Evolutionary conservation across 371 early-diverging fungal species (phyloP), one percentile per base, ranked within the genome.

Genomic region (Mucor plumbeus): DNA sequence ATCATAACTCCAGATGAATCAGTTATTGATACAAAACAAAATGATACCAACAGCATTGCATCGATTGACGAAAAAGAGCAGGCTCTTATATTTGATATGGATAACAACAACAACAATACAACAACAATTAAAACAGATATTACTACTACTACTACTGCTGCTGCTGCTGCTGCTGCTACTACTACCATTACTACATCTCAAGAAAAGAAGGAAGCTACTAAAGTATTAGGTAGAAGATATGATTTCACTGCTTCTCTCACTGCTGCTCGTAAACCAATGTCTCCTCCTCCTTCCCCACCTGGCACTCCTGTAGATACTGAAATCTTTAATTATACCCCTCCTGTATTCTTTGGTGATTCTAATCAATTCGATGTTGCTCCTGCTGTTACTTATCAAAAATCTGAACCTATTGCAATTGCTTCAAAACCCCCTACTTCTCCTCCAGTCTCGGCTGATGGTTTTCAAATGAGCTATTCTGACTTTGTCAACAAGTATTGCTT

Each of bases 401-500:
- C 69, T 19, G 43, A 56, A 48, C 19, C 48, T 21, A 66, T 40
- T 41, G 13, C 39, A 15, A 60, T 54, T 63, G 61, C 31, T 44
- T 21, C 15, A 14, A 4, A 50, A 31, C 48, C 61, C 13, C 38
- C 19, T 53, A 44, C 55, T 47, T 33, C 64, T 33, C 53, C 69
- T 26, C 61, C 50, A 38, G 31, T 61, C 35, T 61, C 62, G 40
- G 59, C 61, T n/a, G 70, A 70, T 48, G 70, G 70, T 3, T 70
- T 47, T 35, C 64, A 68, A 57, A 72, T 68, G 68, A 68, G 63
- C 11, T 87, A 87, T 60, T 75, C 74, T 68, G 86, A 85, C 53
- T 71, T 87, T 62, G 83, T 87, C 2, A 83, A 84, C 70, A 86
- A 85, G 69, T 87, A 87, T 65, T 87, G 88, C 67, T 87, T 87